These are phyloP conservation scores for Vaccinium corymbosum DNA, from an alignment of 148 eudicot genomes.

Conservation along the genomic window DNA sequence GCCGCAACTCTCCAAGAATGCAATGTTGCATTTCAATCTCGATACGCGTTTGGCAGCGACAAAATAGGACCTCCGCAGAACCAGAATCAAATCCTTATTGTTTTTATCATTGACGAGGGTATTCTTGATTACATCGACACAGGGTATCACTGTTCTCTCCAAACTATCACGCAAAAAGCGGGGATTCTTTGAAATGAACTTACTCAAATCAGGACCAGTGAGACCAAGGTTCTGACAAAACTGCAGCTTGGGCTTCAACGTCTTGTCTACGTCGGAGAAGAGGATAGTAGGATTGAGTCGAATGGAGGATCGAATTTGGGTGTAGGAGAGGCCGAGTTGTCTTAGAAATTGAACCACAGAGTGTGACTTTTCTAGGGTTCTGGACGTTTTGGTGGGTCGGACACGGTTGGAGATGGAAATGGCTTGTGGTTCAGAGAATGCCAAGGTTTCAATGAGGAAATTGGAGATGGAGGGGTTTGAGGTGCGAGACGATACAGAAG, in stretches of 20 bases:
- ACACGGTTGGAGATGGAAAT: not conserved
- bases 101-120: too few species aligned
- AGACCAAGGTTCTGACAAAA: slow-evolving; percentile 6
- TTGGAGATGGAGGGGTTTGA: not conserved
- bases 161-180: too few species aligned
- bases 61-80: too few species aligned
- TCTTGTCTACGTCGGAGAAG: not conserved
- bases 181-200: too few species aligned
- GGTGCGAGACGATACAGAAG: not conserved
- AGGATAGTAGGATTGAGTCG: not conserved
- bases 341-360: slow-evolving; percentile 6
- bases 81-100: too few species aligned
- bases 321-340: not conserved
- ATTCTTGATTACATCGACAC: too few species aligned
- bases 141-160: too few species aligned
- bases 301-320: not conserved
- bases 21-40: too few species aligned
- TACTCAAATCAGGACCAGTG: too few species aligned
- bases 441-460: not conserved
- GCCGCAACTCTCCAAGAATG: too few species aligned
- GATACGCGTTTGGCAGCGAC: too few species aligned
- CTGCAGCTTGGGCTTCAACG: slow-evolving; percentile 15
- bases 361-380: not conserved
- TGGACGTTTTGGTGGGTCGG: not conserved
- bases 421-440: slow-evolving; percentile 2